Evolutionary conservation across 305 asterid genomes (phyloP), one percentile per base, ranked within the genome.

Genomic region (Solanum aculeatissimum): DNA sequence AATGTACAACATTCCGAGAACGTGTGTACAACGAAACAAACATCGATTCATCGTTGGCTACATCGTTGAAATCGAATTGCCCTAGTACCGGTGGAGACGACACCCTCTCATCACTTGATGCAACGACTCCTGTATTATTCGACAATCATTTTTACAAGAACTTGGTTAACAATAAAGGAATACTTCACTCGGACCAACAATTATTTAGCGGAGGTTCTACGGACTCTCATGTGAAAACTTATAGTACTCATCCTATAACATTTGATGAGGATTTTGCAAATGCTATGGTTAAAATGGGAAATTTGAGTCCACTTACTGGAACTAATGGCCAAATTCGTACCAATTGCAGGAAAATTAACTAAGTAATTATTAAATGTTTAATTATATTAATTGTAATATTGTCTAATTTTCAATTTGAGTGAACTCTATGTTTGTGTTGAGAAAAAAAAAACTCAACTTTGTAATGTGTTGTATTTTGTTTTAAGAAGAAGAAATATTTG

Each of bases 151-250:
- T 90, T 87, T 94, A 82, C 89, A 83, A 74, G 58, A 88, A 88
- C 82, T 88, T 94, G 14, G 35, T 85, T 3, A 43, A 23, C 66
- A 87, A 89, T 85, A 83, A 83, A 83, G 98, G 97, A 6, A 89
- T 94, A 1, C 49, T 94, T 32, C 97, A 93, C 35, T 93, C 97
- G 0, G 97, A 94, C 80, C 98, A 94, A 85, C 92, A 93, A 79
- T 88, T 94, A 86, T 94, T 86, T 85, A 83, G 88, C 7, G 94
- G 93, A 0, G 91, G 89, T 1, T 82, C 92, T 6, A 89, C 94
- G 0, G 92, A 92, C 71, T 19, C 89, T 68, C 86, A 80, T 0
- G 98, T 94, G 78, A 74, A 83, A 4, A 65, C 80, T 45, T 94
- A 93, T 75, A 35, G 87, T 19, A 47, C 51, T 16, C 82, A 87